These are phyloP conservation scores for Mikania micrantha DNA, from an alignment of 129 eudicot species.

Conservation along the genomic window DNA sequence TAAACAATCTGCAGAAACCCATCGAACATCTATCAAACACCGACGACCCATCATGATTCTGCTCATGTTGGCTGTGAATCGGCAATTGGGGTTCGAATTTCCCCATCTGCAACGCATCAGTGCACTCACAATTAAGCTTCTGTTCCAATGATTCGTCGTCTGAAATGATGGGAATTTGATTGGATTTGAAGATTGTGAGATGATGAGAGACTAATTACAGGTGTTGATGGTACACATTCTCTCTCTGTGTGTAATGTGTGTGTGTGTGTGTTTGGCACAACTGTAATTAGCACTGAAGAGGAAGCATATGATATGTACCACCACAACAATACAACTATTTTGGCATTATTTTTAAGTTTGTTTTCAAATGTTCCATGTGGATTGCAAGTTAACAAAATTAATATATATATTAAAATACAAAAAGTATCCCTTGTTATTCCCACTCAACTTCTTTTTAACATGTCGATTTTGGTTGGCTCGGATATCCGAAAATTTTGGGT, in stretches of 20 bases:
- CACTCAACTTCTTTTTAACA: neutral
- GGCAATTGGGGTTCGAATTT: slow-evolving; percentile 52
- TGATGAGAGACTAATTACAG: slow-evolving; percentile 38
- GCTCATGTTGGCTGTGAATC: slow-evolving; percentile 31
- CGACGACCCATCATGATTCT: slow-evolving; percentile 10
- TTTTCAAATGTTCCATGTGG: slow-evolving; percentile 28
- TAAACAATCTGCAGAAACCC: slow-evolving; percentile 22
- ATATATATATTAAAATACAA: slow-evolving; percentile 10
- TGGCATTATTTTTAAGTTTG: neutral
- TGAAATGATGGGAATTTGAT: slow-evolving; percentile 10
- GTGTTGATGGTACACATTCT: slow-evolving; percentile 32
- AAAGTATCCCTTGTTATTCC: neutral
- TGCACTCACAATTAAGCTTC: slow-evolving; percentile 15
- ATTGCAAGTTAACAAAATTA: neutral
- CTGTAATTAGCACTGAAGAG: slow-evolving; percentile 34
- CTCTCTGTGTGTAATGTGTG: neutral
- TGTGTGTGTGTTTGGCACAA: slow-evolving; percentile 28
- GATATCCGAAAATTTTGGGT: no score
- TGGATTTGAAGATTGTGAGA: slow-evolving; percentile 17
- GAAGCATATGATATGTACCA: slow-evolving; percentile 38
- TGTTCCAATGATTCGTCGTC: no score
- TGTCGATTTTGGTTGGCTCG: neutral
- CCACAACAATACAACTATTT: slow-evolving; percentile 25
- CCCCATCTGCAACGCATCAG: slow-evolving; percentile 86
- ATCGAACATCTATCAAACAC: slow-evolving; percentile 28